Conservation (phyloP, 441 rosid species). For the Populus tomentosa region DNA sequence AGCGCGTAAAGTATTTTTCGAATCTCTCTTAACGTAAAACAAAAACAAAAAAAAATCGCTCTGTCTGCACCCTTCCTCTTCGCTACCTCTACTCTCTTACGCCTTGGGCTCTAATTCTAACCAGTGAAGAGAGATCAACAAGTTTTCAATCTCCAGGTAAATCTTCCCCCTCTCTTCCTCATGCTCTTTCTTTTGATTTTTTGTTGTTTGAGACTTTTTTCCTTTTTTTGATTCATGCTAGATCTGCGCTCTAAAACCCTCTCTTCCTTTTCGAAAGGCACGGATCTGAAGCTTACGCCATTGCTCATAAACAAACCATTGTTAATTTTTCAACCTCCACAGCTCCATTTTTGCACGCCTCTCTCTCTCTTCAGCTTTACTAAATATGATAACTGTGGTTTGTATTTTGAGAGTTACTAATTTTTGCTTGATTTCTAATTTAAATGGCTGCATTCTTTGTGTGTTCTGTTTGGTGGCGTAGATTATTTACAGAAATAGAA, state of each 20-base stretch:
- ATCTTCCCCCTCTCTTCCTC: too few relatives aligned
- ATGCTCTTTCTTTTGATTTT: too few relatives aligned
- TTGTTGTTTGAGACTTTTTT: too few relatives aligned
- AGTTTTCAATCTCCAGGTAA: too few relatives aligned
- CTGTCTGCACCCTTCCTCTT: too few relatives aligned
- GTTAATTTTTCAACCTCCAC: not conserved
- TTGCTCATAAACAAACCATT: not conserved
- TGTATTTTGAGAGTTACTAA: not conserved
- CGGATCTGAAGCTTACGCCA: slow-evolving; percentile 1
- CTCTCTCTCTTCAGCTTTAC: not conserved
- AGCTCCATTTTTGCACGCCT: not conserved
- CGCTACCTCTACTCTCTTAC: too few relatives aligned
- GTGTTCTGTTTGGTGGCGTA: not conserved
- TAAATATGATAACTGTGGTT: not conserved
- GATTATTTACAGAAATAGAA: not conserved
- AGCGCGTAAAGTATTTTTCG: too few relatives aligned
- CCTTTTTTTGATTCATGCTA: too few relatives aligned
- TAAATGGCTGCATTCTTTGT: not conserved
- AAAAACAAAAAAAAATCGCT: too few relatives aligned
- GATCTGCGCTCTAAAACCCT: not conserved
- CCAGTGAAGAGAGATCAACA: too few relatives aligned
- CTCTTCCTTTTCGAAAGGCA: not conserved
- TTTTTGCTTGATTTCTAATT: not conserved
- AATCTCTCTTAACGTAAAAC: too few relatives aligned
- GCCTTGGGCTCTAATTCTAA: too few relatives aligned